Evolutionary conservation across 768 basidiomycete genomes (phyloP).

Genomic region (Crassisporium funariophilum): DNA sequence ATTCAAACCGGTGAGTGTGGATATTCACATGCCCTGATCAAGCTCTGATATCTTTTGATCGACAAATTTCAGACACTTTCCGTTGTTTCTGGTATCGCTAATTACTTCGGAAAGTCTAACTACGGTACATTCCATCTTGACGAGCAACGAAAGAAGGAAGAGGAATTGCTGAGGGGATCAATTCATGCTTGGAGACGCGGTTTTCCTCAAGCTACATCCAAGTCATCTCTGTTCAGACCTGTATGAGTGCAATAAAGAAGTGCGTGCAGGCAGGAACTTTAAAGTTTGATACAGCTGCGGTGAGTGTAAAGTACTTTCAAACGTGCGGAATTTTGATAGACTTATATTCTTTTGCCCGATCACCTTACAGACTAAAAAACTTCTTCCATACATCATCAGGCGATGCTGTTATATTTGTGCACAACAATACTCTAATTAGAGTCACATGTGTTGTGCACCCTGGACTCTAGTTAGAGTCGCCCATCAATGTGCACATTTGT

Average conservation of each 20-base stretch:
- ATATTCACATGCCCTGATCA: background rate
- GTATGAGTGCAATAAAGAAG: constrained; percentile 23
- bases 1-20: constrained; percentile 24
- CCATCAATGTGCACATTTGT: no score
- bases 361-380: constrained; percentile 19
- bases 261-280: constrained; percentile 14
- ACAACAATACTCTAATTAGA: no score
- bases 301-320: constrained; percentile 8
- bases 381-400: constrained; percentile 25
- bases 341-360: background rate
- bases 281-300: constrained; percentile 25
- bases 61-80: constrained; percentile 16
- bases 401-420: no score
- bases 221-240: constrained; percentile 19
- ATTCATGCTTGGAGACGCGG: constrained; percentile 25
- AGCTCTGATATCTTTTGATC: constrained; percentile 1
- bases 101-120: constrained; percentile 30
- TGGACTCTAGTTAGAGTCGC: no score
- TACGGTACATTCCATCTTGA: constrained; percentile 25
- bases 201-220: constrained; percentile 28
- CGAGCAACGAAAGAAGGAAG: constrained; percentile 16
- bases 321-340: background rate
- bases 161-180: constrained; percentile 21
- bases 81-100: constrained; percentile 23
- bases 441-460: no score